Conservation (phyloP, 2,329 filamentous ascomycete species). For the Oidium heveae region DNA sequence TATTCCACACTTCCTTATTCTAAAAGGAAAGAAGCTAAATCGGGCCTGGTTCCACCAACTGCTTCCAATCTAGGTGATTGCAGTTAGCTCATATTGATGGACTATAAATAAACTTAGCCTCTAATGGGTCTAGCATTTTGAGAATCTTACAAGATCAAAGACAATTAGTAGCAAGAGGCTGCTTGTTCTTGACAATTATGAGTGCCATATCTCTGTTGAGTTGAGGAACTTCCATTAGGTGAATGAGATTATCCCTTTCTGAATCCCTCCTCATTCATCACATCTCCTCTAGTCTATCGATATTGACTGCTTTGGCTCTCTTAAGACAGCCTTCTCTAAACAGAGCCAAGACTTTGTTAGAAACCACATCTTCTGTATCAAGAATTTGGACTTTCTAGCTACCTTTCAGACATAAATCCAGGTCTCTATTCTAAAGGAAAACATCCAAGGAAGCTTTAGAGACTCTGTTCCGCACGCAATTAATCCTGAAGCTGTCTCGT, state of each 20-base stretch:
- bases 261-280: not conserved
- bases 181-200: not conserved
- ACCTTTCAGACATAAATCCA: not conserved
- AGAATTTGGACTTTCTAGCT: not conserved
- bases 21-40: not conserved
- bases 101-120: not conserved
- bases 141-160: not conserved
- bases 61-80: not conserved
- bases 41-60: not conserved
- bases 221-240: not conserved
- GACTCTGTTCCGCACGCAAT: not conserved
- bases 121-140: not conserved
- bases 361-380: not conserved
- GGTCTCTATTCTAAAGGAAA: not conserved
- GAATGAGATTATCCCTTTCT: not conserved
- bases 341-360: not conserved
- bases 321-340: not conserved
- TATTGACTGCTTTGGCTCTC: not conserved
- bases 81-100: not conserved
- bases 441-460: not conserved
- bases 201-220: not conserved
- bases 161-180: not conserved
- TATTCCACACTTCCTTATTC: not conserved
- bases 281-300: not conserved
- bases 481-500: not conserved